These are phyloP conservation scores for Aspergillus sp. DNA, from an alignment of 2,329 filamentous ascomycete species.

Conservation along the genomic window DNA sequence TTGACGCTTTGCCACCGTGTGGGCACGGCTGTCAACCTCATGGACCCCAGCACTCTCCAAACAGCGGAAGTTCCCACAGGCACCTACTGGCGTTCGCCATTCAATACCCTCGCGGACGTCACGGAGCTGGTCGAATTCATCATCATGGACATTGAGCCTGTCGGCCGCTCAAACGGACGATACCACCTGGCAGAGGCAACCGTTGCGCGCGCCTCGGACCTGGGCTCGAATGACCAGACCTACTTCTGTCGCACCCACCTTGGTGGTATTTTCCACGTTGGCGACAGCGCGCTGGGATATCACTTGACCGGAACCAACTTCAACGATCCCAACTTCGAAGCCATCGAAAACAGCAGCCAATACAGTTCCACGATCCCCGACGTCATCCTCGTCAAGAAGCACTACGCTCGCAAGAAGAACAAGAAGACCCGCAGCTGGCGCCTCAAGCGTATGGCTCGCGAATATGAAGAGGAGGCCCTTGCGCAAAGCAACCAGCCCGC, in stretches of 20 bases:
- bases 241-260: constrained; percentile 91
- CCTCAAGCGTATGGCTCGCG: constrained; percentile 85
- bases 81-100: constrained; percentile 87
- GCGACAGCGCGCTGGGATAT: constrained; percentile 94
- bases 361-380: constrained; percentile 79
- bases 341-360: constrained; percentile 67
- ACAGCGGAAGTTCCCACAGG: constrained; percentile 75
- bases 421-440: constrained; percentile 80
- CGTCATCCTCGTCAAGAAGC: constrained; percentile 93
- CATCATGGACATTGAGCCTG: constrained; percentile 84
- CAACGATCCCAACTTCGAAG: constrained; percentile 81
- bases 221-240: constrained; percentile 76
- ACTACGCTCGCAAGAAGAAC: constrained; percentile 82
- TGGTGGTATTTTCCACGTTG: constrained; percentile 74
- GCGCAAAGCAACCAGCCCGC: constrained; percentile 30
- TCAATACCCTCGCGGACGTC: constrained; percentile 74
- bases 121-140: constrained; percentile 86
- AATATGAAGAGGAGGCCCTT: constrained; percentile 63
- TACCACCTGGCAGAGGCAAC: constrained; percentile 82
- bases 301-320: constrained; percentile 83
- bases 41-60: constrained; percentile 87
- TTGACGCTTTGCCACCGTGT: constrained; percentile 80
- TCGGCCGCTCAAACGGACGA: constrained; percentile 68
- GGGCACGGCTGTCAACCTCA: constrained; percentile 79
- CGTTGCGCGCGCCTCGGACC: constrained; percentile 76